Evolutionary conservation across 1,284 basidiomycete genomes (phyloP).

Genomic region (Ganoderma meredithae): DNA sequence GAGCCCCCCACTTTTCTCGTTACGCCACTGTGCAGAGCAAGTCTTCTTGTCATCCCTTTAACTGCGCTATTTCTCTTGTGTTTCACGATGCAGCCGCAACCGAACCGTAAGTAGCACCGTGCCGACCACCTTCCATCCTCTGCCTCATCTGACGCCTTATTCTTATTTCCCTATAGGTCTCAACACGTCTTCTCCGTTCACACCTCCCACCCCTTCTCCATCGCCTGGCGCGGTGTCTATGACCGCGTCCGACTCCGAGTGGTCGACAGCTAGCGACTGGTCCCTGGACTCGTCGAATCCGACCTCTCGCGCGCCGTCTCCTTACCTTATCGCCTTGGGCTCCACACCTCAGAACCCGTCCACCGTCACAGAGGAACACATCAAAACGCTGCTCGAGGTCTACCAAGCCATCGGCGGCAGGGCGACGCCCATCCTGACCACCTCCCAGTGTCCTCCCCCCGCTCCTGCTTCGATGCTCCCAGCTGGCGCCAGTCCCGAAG

Average conservation of each 20-base stretch:
- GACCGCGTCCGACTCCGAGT: constrained; percentile 24
- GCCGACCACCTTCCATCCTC: background rate
- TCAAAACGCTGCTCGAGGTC: background rate
- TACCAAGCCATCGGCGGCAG: constrained; percentile 1
- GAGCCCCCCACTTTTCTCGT: constrained; percentile 20
- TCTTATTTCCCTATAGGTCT: constrained; percentile 16
- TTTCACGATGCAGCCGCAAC: constrained; percentile 23
- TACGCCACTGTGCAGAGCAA: constrained; percentile 12
- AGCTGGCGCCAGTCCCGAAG: constrained; percentile 17
- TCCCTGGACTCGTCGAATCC: constrained; percentile 16
- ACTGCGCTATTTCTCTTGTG: constrained; percentile 8
- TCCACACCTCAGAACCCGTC: background rate
- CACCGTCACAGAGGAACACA: background rate
- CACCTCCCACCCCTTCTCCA: constrained; percentile 20
- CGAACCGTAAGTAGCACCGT: constrained; percentile 24
- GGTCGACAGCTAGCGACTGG: constrained; percentile 22
- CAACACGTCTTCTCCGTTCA: constrained; percentile 25
- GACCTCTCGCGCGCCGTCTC: constrained; percentile 24
- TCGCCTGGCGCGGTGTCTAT: constrained; percentile 28
- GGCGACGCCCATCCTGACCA: constrained; percentile 2
- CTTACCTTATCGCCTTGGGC: constrained; percentile 14
- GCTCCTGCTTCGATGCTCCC: constrained; percentile 18
- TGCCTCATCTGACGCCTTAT: background rate
- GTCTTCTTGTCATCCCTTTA: constrained; percentile 11
- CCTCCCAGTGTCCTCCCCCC: constrained; percentile 4